phyloP scores from a whole-genome alignment of 192 early-diverging fungal genomes.

The Cetraspora pellucida region DNA sequence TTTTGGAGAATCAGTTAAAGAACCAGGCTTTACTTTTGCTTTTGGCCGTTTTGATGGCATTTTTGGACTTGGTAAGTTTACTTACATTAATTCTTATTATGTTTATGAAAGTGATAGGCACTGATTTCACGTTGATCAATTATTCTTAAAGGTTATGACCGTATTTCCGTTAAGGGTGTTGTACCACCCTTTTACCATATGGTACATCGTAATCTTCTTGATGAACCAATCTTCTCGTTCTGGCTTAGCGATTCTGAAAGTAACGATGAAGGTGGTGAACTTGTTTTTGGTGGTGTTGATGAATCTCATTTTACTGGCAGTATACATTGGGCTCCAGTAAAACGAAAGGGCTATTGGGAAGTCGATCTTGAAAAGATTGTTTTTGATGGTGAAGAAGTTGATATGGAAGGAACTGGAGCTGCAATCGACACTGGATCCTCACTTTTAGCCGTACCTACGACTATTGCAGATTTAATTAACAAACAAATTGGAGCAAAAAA shows the following conservation, averaged over 20 bases:
- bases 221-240: slow-evolving; percentile 88
- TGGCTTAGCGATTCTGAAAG: slow-evolving; percentile 77
- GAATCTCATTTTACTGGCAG: slow-evolving; percentile 71
- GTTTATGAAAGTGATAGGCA: neutral
- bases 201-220: slow-evolving; percentile 75
- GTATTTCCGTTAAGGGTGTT: slow-evolving; percentile 83
- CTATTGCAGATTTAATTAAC: slow-evolving; percentile 88
- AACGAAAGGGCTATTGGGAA: slow-evolving; percentile 97
- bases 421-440: slow-evolving; percentile 94
- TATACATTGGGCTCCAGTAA: slow-evolving; percentile 80
- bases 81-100: neutral
- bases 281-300: slow-evolving; percentile 88
- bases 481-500: slow-evolving; percentile 90
- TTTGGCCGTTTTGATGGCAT: slow-evolving; percentile 98
- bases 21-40: slow-evolving; percentile 94
- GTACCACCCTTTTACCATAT: slow-evolving; percentile 96
- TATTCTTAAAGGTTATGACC: slow-evolving; percentile 60
- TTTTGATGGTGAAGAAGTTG: slow-evolving; percentile 77
- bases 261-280: slow-evolving; percentile 74
- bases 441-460: slow-evolving; percentile 76
- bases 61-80: slow-evolving; percentile 72
- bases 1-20: slow-evolving; percentile 97
- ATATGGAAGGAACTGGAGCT: slow-evolving; percentile 67
- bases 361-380: slow-evolving; percentile 79
- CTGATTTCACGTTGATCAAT: neutral